A percentile compares a stretch with the other conserved stretches of the same genome.
phyloP scores from a whole-genome alignment of 208 protist species.

The Polymyxa betae region DNA sequence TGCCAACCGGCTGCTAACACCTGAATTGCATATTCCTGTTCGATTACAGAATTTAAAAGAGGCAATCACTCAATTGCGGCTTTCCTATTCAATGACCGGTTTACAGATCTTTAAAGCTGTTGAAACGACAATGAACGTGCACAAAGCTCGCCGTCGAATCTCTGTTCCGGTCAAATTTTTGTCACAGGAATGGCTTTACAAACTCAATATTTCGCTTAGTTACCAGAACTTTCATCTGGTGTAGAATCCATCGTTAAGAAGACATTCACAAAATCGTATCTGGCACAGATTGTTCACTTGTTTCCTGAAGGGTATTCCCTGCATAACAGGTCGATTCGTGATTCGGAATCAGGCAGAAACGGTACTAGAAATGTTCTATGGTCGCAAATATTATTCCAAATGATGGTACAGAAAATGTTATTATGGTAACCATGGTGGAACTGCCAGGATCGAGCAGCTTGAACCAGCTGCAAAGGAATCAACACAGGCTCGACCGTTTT shows the following conservation, averaged over 20 bases:
- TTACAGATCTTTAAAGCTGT: constrained; percentile 1
- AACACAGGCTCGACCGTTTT: neutral
- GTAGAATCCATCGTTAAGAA: neutral
- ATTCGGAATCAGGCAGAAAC: neutral
- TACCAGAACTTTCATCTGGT: neutral
- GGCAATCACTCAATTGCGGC: too few relatives aligned
- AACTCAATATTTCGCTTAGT: neutral
- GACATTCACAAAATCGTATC: neutral
- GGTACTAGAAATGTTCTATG: neutral
- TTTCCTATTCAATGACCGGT: too few relatives aligned
- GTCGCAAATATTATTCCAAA: neutral
- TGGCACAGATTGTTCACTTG: constrained; percentile 36
- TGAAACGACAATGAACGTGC: constrained; percentile 8
- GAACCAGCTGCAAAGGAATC: neutral
- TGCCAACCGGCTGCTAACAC: neutral
- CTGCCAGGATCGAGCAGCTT: neutral
- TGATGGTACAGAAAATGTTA: neutral
- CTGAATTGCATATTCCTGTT: neutral
- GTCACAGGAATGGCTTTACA: neutral
- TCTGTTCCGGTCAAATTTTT: neutral
- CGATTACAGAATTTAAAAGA: neutral
- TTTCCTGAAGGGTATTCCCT: constrained; percentile 15
- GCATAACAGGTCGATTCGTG: neutral
- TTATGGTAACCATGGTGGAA: neutral
- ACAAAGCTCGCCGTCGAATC: neutral